These are phyloP conservation scores for Globisporangium camurandrum DNA, from an alignment of 352 stramenopile species.

Conservation along the genomic window DNA sequence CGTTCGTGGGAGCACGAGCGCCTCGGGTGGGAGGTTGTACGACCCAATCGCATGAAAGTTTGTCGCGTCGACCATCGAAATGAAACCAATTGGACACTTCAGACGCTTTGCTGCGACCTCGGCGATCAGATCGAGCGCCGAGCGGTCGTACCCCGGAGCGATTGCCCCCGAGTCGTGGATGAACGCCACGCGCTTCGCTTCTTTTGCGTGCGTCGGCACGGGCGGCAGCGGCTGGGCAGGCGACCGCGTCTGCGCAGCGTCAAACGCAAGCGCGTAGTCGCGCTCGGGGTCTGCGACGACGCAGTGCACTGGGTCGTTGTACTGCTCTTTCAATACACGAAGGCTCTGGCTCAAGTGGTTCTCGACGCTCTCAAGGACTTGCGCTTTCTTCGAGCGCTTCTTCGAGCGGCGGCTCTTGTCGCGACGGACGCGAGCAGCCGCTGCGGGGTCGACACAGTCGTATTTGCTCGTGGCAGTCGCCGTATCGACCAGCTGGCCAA, in stretches of 20 bases:
- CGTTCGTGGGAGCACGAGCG: constrained; percentile 21
- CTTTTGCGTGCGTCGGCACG: constrained; percentile 25
- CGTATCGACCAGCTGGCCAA: constrained; percentile 31
- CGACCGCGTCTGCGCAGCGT: constrained; percentile 21
- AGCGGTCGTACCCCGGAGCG: constrained; percentile 26
- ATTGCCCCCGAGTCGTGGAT: constrained; percentile 29
- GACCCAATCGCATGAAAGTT: constrained; percentile 41
- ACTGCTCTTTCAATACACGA: constrained; percentile 12
- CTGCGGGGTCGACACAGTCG: constrained; percentile 11
- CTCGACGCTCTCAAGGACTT: constrained; percentile 31
- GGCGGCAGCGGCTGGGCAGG: constrained; percentile 39
- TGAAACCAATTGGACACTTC: constrained; percentile 49
- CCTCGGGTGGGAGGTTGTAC: constrained; percentile 20
- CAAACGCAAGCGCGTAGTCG: constrained; percentile 47
- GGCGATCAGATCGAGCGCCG: constrained; percentile 42
- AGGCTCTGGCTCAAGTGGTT: constrained; percentile 30
- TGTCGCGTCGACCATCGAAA: constrained; percentile 45
- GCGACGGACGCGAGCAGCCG: too few species aligned
- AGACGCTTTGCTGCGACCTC: constrained; percentile 45
- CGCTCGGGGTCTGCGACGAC: constrained; percentile 5
- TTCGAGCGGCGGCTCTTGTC: constrained; percentile 2
- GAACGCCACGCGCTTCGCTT: constrained; percentile 30
- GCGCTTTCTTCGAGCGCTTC: constrained; percentile 11
- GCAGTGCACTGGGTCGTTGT: constrained; percentile 4
- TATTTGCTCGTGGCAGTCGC: not conserved